phyloP scores from a whole-genome alignment of 2,329 filamentous ascomycete species.

The Verticillium zaregamsianum region DNA sequence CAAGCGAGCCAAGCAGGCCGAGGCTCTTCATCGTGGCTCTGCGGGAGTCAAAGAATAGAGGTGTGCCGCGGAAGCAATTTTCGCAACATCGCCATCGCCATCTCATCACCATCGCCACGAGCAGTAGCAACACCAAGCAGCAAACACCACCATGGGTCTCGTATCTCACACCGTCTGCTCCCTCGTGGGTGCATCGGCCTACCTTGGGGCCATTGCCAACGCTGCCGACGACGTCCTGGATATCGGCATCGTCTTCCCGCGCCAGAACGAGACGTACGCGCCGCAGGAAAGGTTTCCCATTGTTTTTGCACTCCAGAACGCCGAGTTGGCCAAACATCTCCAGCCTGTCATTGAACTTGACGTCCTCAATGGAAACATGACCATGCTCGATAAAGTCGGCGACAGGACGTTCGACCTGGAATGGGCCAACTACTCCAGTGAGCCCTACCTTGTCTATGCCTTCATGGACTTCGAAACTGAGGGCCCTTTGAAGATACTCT shows the following conservation, averaged over 20 bases:
- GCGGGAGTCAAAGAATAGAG: too few species aligned
- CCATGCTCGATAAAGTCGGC: not conserved
- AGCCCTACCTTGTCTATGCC: conserved; percentile 10
- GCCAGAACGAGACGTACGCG: conserved; percentile 22
- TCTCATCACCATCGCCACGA: not conserved
- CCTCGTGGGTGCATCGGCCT: conserved; percentile 6
- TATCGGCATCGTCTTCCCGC: conserved; percentile 23
- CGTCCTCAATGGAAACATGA: not conserved
- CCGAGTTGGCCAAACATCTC: conserved; percentile 12
- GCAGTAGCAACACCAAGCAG: not conserved
- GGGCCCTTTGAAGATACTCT: conserved; percentile 6
- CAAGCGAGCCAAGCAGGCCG: not conserved
- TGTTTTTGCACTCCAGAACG: conserved; percentile 23
- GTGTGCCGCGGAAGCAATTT: not conserved
- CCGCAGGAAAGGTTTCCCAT: conserved; percentile 19
- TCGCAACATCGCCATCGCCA: not conserved
- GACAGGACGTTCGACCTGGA: not conserved
- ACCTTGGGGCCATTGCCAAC: conserved; percentile 6
- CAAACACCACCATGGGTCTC: conserved; percentile 1
- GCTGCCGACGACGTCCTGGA: conserved; percentile 14
- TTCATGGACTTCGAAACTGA: conserved; percentile 6
- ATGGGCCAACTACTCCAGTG: not conserved
- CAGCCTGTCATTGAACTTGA: conserved; percentile 4
- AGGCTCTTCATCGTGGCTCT: not conserved
- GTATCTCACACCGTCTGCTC: conserved; percentile 1